Conservation (phyloP, 495 filamentous ascomycete species). For the Rhypophila decipiens region DNA sequence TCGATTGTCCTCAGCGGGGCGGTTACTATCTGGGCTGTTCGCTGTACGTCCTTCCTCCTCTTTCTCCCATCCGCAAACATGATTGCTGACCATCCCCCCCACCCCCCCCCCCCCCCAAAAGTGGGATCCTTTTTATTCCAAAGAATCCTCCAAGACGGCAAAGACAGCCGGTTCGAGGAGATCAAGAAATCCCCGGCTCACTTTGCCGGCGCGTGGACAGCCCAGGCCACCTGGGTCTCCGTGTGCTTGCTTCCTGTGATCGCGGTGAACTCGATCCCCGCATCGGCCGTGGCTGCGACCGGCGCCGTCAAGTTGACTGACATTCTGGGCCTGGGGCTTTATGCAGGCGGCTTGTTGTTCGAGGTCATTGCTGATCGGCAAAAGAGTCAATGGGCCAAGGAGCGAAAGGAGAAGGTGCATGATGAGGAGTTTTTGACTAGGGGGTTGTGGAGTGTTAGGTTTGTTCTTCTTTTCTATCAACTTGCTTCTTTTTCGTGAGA, state of each 20-base stretch:
- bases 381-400: constrained; percentile 49
- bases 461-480: background rate
- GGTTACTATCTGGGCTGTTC: constrained; percentile 51
- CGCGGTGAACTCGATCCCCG: constrained; percentile 52
- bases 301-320: constrained; percentile 38
- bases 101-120: constrained; percentile 13
- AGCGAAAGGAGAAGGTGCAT: constrained; percentile 53
- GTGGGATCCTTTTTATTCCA: constrained; percentile 56
- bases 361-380: constrained; percentile 56
- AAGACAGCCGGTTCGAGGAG: constrained; percentile 56
- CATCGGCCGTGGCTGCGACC: constrained; percentile 33
- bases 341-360: constrained; percentile 48
- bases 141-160: constrained; percentile 45
- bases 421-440: constrained; percentile 54
- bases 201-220: constrained; percentile 51
- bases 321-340: constrained; percentile 48
- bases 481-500: background rate
- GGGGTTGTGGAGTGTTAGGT: constrained; percentile 50
- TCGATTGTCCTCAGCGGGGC: constrained; percentile 52
- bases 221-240: constrained; percentile 58
- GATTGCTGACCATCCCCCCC: background rate
- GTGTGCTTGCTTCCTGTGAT: constrained; percentile 56
- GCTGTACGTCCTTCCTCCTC: constrained; percentile 34
- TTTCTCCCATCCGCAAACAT: background rate
- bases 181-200: constrained; percentile 46